Percentiles rank a stretch among this genome's conserved stretches.
Conservation (phyloP, 2,329 filamentous ascomycete species). For the Pestalotiopsis fici region DNA sequence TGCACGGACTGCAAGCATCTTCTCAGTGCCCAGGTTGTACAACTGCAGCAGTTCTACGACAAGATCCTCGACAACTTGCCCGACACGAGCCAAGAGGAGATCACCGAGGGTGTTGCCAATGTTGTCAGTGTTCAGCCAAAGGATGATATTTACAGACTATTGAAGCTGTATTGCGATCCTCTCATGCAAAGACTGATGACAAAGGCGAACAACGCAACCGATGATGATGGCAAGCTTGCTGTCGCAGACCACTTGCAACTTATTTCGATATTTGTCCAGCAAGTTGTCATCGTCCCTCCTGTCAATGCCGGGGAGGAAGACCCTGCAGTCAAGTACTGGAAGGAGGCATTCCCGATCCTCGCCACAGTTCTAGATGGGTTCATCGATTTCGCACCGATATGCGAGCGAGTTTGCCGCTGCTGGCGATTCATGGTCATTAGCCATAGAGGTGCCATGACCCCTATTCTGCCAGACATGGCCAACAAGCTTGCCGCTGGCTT, state of each 20-base stretch:
- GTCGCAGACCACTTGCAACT: conserved; percentile 92
- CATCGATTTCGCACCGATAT: conserved; percentile 80
- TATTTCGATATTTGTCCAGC: conserved; percentile 86
- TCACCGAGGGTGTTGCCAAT: conserved; percentile 92
- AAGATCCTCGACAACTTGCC: conserved; percentile 85
- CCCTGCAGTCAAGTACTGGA: conserved; percentile 93
- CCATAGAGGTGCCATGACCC: conserved; percentile 85
- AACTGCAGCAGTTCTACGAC: conserved; percentile 91
- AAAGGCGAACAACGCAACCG: conserved; percentile 81
- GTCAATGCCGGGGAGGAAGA: conserved; percentile 74
- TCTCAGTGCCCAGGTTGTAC: conserved; percentile 78
- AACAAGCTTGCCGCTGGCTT: conserved; percentile 88
- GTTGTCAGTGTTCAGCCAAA: conserved; percentile 86
- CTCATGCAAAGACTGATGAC: conserved; percentile 82
- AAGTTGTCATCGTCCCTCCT: conserved; percentile 68
- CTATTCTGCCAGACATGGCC: conserved; percentile 81
- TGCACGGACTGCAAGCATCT: conserved; percentile 92
- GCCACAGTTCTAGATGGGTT: conserved; percentile 88
- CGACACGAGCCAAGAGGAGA: conserved; percentile 85
- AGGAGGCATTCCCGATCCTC: conserved; percentile 87
- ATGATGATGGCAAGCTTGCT: conserved; percentile 81
- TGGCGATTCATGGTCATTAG: conserved; percentile 98
- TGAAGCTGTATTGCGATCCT: conserved; percentile 93
- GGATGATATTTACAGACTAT: conserved; percentile 76
- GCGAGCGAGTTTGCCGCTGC: conserved; percentile 90